phyloP scores from a whole-genome alignment of 345 rosid genomes.

The Bruguiera parviflora region DNA sequence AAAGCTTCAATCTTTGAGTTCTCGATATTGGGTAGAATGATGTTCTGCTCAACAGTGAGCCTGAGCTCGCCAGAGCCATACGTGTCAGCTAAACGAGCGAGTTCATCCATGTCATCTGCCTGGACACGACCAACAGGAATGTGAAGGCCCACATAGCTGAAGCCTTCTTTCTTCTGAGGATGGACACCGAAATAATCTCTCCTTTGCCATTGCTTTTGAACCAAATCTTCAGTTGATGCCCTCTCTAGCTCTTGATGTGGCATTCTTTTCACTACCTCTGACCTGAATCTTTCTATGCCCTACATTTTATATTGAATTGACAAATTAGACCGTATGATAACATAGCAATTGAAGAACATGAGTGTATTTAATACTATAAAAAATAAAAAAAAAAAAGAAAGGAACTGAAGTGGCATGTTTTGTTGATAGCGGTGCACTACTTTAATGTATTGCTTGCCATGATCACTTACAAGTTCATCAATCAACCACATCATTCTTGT shows the following conservation, averaged over 20 bases:
- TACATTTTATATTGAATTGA: constrained; percentile 25
- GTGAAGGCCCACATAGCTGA: constrained; percentile 75
- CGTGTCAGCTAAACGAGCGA: constrained; percentile 65
- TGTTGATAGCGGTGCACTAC: not conserved
- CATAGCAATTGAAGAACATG: not conserved
- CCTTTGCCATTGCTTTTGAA: constrained; percentile 76
- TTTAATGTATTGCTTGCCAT: not conserved
- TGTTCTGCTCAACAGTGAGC: constrained; percentile 89
- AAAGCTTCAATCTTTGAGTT: constrained; percentile 66
- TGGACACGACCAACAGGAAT: constrained; percentile 85
- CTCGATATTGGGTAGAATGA: constrained; percentile 75
- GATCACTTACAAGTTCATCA: constrained; percentile 75
- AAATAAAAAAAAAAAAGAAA: not conserved
- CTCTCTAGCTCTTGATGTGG: constrained; percentile 59
- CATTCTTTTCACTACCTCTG: constrained; percentile 76
- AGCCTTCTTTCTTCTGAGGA: constrained; percentile 87
- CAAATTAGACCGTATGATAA: no score
- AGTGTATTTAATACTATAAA: not conserved
- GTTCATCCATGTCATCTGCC: constrained; percentile 91
- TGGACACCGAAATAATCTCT: constrained; percentile 78
- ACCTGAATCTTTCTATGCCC: constrained; percentile 85
- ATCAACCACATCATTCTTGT: constrained; percentile 99
- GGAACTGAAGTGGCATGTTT: not conserved
- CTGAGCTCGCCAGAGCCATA: constrained; percentile 88
- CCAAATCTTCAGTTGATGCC: constrained; percentile 58